Evolutionary conservation across 495 filamentous ascomycete species (phyloP), one percentile per base, ranked within the genome.

Genomic region (Corynascus novoguineensis): DNA sequence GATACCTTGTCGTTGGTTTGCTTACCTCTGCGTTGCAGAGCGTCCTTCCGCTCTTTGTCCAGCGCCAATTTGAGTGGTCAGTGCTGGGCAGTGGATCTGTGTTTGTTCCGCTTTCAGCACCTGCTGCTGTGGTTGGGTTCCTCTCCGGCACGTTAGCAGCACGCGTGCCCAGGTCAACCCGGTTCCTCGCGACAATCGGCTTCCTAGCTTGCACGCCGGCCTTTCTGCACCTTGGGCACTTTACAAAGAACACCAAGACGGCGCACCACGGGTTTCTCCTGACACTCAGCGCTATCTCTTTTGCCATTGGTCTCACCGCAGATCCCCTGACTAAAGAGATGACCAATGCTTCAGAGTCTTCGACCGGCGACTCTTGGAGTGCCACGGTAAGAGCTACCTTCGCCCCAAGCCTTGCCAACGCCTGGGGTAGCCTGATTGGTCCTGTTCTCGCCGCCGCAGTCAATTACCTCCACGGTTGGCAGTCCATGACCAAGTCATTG

Each of bases 351-450:
- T 31, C 57, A 4, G 49, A 41, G 4, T 42, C 46, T 28, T 52
- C 48, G 1, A 29, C 44, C 35, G 34, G 14, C 11, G 27, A 62
- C 40, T 12, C 50, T 12, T 41, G 44, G 41, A 62, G 46, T 27
- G 44, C 41, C 15, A 42, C 44, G 28, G 63, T 55, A 6, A 58
- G 55, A 6, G 61, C 60, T 24, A 38, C 62, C 14, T 62, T 25
- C 28, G 57, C 67, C 11, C 64, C 62, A 3, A 56, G 28, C n/a
- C 34, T 67, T 6, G 61, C 63, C 22, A 52, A 44, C 21, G 63
- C 65, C 5, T 70, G 65, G 67, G 67, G 67, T 17, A 61, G 37
- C 25, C 48, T 70, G n/a, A 55, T 59, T 29, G 67, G 67, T 5
- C 67, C 67, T 1, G 46, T 70, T 1, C 21, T 70, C 17, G 63